A percentile compares a stretch with the other conserved stretches of the same genome.
Conservation (phyloP, 805 yeast species). For the Cyberlindnera petersonii region DNA sequence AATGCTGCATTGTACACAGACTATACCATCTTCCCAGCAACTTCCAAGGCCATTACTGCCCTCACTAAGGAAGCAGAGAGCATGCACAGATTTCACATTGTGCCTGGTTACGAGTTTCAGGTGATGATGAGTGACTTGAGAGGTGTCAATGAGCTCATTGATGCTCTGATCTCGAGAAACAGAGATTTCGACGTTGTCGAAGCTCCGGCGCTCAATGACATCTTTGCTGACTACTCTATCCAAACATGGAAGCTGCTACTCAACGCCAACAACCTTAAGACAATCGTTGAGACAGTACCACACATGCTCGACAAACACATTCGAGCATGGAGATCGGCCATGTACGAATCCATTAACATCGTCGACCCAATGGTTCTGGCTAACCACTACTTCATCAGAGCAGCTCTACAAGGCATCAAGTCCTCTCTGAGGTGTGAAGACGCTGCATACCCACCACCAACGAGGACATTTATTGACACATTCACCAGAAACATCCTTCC, state of each 20-base stretch:
- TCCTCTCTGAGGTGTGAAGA: conserved; percentile 13
- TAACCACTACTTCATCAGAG: conserved; percentile 17
- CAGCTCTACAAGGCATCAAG: conserved; percentile 10
- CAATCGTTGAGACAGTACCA: conserved; percentile 14
- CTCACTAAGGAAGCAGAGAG: neutral
- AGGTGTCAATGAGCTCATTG: conserved; percentile 9
- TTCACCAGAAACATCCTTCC: conserved; percentile 14
- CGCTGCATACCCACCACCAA: conserved; percentile 15
- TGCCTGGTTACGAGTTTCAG: conserved; percentile 16
- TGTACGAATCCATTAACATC: conserved; percentile 12
- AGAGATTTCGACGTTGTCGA: conserved; percentile 16
- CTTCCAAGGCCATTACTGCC: neutral
- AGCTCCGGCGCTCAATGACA: conserved; percentile 4
- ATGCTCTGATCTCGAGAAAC: conserved; percentile 8
- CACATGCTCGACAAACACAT: conserved; percentile 14
- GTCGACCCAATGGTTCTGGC: conserved; percentile 19
- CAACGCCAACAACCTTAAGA: conserved; percentile 17
- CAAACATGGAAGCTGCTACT: conserved; percentile 12
- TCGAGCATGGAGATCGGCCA: conserved; percentile 7
- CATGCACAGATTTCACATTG: conserved; percentile 5
- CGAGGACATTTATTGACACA: conserved; percentile 5
- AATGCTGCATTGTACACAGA: conserved; percentile 17
- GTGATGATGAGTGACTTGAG: conserved; percentile 11
- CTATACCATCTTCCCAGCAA: conserved; percentile 16
- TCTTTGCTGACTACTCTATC: conserved; percentile 20